Evolutionary conservation across 345 rosid genomes (phyloP).

Genomic region (Hevea brasiliensis): DNA sequence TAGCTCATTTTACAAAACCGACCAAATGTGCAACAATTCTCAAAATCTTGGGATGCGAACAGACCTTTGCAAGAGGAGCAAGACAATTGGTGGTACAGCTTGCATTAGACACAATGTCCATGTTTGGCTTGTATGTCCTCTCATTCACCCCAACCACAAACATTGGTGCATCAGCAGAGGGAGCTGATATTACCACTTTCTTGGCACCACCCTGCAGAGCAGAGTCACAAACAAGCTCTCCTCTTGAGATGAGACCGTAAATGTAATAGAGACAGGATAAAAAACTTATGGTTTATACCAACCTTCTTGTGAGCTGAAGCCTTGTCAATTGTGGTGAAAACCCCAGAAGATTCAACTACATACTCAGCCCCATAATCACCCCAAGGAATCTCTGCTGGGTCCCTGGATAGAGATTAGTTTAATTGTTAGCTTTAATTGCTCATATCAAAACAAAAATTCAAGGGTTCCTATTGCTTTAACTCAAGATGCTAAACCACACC

Average conservation of each 20-base stretch:
- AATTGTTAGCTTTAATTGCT: conserved; percentile 6
- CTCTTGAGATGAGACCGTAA: neutral
- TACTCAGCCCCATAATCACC: conserved; percentile 86
- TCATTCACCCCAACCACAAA: conserved; percentile 98
- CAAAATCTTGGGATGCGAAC: conserved; percentile 18
- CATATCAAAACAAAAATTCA: neutral
- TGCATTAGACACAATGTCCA: conserved; percentile 97
- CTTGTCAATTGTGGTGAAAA: conserved; percentile 81
- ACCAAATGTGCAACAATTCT: neutral
- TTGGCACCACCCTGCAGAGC: conserved; percentile 83
- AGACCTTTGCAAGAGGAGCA: conserved; percentile 99
- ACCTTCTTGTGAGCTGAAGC: conserved; percentile 90
- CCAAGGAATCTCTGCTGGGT: conserved; percentile 98
- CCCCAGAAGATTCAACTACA: conserved; percentile 95
- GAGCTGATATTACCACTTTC: conserved; percentile 97
- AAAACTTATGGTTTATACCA: neutral
- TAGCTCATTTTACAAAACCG: neutral
- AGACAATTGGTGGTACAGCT: conserved; percentile 99
- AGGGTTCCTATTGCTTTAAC: neutral
- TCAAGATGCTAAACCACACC: neutral
- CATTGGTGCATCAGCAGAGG: conserved; percentile 99
- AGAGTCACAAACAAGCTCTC: conserved; percentile 7
- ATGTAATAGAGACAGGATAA: neutral
- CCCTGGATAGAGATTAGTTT: conserved; percentile 43
- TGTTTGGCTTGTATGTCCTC: conserved; percentile 70